phyloP scores from a whole-genome alignment of 345 rosid genomes.

The Geranium rotundifolium region DNA sequence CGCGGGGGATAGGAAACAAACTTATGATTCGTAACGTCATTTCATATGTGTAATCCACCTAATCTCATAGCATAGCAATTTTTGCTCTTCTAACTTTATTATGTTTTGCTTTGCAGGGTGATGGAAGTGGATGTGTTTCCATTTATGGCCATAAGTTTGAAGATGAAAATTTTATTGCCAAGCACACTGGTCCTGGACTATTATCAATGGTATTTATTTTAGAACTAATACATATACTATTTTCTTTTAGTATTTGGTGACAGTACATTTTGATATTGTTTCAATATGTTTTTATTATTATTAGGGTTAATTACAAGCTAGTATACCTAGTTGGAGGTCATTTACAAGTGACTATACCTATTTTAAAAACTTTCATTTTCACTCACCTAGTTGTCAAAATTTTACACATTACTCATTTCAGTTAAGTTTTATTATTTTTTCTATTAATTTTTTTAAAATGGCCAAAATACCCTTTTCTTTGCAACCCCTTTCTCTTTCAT shows the following conservation, averaged over 20 bases:
- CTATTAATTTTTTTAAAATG: too few relatives aligned
- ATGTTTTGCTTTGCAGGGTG: constrained; percentile 44
- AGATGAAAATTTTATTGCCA: constrained; percentile 80
- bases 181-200: constrained; percentile 93
- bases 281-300: not conserved
- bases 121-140: constrained; percentile 86
- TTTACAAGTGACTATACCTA: too few relatives aligned
- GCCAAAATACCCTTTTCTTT: too few relatives aligned
- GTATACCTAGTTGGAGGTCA: too few relatives aligned
- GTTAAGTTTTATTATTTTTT: too few relatives aligned
- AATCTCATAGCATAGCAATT: not conserved
- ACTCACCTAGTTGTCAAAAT: too few relatives aligned
- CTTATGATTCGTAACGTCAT: not conserved
- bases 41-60: not conserved
- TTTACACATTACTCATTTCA: too few relatives aligned
- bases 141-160: constrained; percentile 80
- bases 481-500: too few relatives aligned
- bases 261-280: not conserved
- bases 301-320: too few relatives aligned
- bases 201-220: constrained; percentile 64
- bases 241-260: constrained; percentile 4
- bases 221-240: not conserved
- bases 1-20: not conserved
- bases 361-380: too few relatives aligned
- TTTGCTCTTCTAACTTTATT: not conserved